Evolutionary conservation across 163 green algal genomes (phyloP), one percentile per base, ranked within the genome.

Genomic region (Prototheca wickerhamii): DNA sequence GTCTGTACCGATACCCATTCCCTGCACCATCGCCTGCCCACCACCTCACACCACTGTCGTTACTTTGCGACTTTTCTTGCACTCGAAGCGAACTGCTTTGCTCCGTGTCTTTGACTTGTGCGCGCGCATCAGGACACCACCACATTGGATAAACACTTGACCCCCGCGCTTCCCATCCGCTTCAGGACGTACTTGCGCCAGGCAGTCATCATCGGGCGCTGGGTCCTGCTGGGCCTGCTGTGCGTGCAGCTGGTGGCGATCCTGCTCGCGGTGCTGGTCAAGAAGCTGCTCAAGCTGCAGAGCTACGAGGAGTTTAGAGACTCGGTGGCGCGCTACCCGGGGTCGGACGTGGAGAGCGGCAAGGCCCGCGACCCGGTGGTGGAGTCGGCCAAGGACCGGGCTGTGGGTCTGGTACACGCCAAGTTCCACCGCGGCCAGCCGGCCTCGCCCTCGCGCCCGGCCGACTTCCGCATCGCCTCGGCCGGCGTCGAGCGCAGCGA

Each of bases 151-250:
- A 10, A 23, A 10, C 18, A 8, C 20, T 23, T 26, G 5, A 26
- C 10, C 18, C 44, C 15, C 15, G 5, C 18, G 44, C 20, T 53
- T 53, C 3, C 31, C 25, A 31, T 30, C 37, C 43, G 0, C 21
- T 26, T 3, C 63, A 71, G 61, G 40, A 50, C 70, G 23, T 70
- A 71, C 29, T 52, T 76, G 29, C 32, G 65, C 28, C 26, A 59
- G 18, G 58, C 54, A 17, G 53, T 76, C 58, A 69, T 46, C 40
- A 68, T 66, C 5, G 63, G 57, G n/a, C 63, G 70, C 31, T 76
- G 70, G 70, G 64, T 61, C 12, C 32, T 76, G 37, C 70, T 76
- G 49, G 70, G 63, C 33, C 63, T 76, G 32, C 32, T 76, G 62
- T 46, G 26, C 23, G 50, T 58, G 4, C 70, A 76, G 51, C 21